phyloP scores from a whole-genome alignment of 257 asterid species.

The Solanum piurae region DNA sequence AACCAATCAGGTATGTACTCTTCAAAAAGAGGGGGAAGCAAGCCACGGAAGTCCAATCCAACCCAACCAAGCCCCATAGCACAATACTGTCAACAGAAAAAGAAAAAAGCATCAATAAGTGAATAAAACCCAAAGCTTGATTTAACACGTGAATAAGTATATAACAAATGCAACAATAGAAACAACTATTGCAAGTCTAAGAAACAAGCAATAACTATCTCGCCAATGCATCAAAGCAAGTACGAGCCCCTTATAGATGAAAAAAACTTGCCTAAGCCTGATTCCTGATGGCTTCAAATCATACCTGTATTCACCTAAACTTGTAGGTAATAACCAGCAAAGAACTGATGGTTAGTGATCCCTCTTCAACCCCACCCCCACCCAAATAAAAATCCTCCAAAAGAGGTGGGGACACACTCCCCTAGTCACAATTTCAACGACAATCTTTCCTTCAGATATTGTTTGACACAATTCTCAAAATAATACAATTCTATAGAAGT shows the following conservation, averaged over 20 bases:
- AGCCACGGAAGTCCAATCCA: conserved; percentile 91
- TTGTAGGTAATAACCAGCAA: background rate
- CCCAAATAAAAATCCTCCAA: background rate
- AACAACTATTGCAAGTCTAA: background rate
- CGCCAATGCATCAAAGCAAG: background rate
- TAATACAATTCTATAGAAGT: background rate
- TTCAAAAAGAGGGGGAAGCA: conserved; percentile 97
- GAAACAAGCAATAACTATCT: background rate
- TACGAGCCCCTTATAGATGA: background rate
- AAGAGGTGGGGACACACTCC: background rate
- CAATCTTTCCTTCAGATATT: background rate
- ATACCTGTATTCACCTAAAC: background rate
- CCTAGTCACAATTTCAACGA: background rate
- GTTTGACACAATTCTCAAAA: background rate
- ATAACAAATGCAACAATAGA: background rate
- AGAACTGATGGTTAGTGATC: background rate
- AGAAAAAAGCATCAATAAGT: background rate
- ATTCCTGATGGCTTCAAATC: background rate
- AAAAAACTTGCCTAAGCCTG: background rate
- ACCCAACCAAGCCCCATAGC: conserved; percentile 98
- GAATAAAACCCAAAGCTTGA: background rate
- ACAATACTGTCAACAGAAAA: conserved; percentile 57
- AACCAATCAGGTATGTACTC: conserved; percentile 40
- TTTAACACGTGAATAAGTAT: background rate
- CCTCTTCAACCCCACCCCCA: background rate